Evolutionary conservation across 305 asterid genomes (phyloP).

Genomic region (Solanum hybrid): DNA sequence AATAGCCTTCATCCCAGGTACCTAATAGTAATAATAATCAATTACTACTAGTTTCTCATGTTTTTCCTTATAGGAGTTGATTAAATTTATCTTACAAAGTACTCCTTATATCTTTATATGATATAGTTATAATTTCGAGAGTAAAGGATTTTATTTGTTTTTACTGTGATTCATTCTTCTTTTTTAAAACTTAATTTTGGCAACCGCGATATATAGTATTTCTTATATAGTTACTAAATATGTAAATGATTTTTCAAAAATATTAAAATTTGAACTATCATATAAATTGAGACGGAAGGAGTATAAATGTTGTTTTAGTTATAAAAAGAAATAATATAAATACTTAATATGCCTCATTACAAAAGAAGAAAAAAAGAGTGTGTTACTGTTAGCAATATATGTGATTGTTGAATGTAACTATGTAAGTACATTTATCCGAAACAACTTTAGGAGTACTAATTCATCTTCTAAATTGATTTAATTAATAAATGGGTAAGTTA

Average conservation of each 20-base stretch:
- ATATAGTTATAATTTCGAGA: not conserved
- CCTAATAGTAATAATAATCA: not conserved
- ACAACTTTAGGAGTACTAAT: not conserved
- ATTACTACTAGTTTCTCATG: not conserved
- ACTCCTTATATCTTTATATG: not conserved
- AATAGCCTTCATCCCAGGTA: constrained; percentile 96
- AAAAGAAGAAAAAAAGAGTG: not conserved
- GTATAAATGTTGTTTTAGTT: not conserved
- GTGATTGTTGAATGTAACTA: not conserved
- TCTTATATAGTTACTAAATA: not conserved
- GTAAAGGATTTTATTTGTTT: not conserved
- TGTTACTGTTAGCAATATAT: not conserved
- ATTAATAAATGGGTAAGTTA: not conserved
- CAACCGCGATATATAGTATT: not conserved
- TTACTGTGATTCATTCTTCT: too few species aligned
- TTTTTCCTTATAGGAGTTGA: not conserved
- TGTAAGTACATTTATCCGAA: not conserved
- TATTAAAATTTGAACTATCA: too few species aligned
- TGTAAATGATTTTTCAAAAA: not conserved
- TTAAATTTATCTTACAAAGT: not conserved
- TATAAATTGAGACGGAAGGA: not conserved
- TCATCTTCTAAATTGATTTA: not conserved
- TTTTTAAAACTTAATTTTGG: not conserved
- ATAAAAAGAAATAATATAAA: not conserved
- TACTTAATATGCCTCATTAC: not conserved